A percentile compares a stretch with the other conserved stretches of the same genome.
Conservation (phyloP, 2,329 filamentous ascomycete genomes). For the Emmonsia crescens region DNA sequence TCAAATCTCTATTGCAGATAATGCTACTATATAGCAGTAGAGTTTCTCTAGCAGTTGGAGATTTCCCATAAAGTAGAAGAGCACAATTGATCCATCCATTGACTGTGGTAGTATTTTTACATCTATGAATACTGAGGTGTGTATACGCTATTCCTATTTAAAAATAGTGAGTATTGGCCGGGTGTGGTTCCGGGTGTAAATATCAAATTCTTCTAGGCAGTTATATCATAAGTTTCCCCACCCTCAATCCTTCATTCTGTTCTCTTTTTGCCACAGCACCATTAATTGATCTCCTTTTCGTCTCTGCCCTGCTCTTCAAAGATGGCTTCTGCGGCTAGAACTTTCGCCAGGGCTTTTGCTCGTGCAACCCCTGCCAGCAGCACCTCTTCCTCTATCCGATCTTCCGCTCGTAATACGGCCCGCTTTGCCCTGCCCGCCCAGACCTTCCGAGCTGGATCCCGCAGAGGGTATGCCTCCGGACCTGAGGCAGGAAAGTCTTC, state of each 20-base stretch:
- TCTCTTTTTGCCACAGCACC: constrained; percentile 6
- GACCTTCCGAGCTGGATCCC: constrained; percentile 61
- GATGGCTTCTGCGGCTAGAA: constrained; percentile 34
- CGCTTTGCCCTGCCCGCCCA: constrained; percentile 50
- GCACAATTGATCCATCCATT: background rate
- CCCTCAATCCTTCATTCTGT: constrained; percentile 3
- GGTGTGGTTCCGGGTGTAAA: too few relatives aligned
- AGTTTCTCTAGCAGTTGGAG: too few relatives aligned
- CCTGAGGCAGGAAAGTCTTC: constrained; percentile 42
- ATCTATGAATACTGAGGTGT: too few relatives aligned
- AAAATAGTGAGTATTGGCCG: too few relatives aligned
- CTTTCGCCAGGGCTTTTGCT: constrained; percentile 33
- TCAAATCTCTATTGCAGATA: too few relatives aligned
- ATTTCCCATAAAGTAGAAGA: too few relatives aligned
- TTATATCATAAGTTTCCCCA: background rate
- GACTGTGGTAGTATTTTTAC: too few relatives aligned
- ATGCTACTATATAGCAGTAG: too few relatives aligned
- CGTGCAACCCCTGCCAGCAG: constrained; percentile 27
- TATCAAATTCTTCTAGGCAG: too few relatives aligned
- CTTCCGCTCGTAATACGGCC: constrained; percentile 41
- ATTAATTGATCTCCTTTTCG: constrained; percentile 4
- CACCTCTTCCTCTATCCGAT: constrained; percentile 26
- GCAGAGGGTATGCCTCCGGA: constrained; percentile 66
- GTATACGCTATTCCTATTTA: too few relatives aligned
- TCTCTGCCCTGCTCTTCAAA: constrained; percentile 11